Conservation (phyloP, 805 yeast genomes). For the Candida ovalis region DNA sequence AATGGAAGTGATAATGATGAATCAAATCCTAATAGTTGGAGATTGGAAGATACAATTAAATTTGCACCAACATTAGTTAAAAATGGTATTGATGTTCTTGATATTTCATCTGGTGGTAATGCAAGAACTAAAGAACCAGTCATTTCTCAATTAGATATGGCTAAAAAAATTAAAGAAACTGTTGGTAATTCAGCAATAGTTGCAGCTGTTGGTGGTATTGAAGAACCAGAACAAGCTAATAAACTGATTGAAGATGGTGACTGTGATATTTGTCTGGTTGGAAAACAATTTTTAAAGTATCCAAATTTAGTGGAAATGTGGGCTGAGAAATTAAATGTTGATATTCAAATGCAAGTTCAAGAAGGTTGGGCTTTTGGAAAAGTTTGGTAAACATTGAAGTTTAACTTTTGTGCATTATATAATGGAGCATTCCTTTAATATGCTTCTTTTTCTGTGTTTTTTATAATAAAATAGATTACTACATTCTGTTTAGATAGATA, state of each 20-base stretch:
- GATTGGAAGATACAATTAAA: constrained; percentile 39
- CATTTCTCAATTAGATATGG: constrained; percentile 37
- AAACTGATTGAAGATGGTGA: constrained; percentile 37
- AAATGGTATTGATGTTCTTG: constrained; percentile 47
- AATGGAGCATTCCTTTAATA: not conserved
- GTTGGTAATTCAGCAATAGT: constrained; percentile 41
- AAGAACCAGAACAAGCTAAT: constrained; percentile 34
- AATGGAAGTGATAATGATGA: constrained; percentile 42
- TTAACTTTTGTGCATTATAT: not conserved
- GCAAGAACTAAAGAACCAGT: constrained; percentile 25
- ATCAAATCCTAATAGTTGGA: constrained; percentile 39
- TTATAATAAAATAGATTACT: too few species aligned
- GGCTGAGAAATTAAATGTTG: constrained; percentile 47
- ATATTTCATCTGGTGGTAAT: constrained; percentile 53
- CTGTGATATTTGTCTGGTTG: constrained; percentile 48
- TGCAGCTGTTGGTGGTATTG: constrained; percentile 46
- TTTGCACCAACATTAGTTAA: constrained; percentile 37
- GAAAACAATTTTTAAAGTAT: constrained; percentile 41
- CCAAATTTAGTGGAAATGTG: constrained; percentile 48
- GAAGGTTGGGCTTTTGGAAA: constrained; percentile 15
- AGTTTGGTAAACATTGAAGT: constrained; percentile 9
- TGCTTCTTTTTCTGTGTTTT: not conserved
- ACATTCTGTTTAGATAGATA: too few species aligned
- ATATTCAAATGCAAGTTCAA: constrained; percentile 18
- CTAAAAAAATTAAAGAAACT: constrained; percentile 40